phyloP scores from a whole-genome alignment of 352 stramenopile species.

The Globisporangium okanoganense region DNA sequence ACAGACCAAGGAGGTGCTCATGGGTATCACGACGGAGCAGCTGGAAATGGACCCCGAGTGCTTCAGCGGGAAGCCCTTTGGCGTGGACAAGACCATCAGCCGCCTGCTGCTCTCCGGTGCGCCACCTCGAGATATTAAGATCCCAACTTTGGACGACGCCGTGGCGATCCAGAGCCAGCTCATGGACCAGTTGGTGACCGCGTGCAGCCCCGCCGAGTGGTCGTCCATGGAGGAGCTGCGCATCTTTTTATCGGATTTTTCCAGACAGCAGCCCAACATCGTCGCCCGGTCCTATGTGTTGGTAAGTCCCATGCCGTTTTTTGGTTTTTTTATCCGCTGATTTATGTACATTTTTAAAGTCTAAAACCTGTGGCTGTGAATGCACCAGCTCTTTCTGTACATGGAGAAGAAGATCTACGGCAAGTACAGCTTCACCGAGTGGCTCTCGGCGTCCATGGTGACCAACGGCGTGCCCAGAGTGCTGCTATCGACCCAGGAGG shows the following conservation, averaged over 20 bases:
- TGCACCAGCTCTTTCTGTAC: conserved; percentile 70
- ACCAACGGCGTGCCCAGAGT: conserved; percentile 78
- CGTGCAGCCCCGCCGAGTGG: conserved; percentile 58
- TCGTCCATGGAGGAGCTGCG: conserved; percentile 79
- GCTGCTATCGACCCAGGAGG: conserved; percentile 81
- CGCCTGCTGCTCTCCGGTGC: conserved; percentile 63
- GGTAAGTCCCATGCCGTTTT: conserved; percentile 31
- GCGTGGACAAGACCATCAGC: conserved; percentile 75
- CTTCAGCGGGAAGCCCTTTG: conserved; percentile 63
- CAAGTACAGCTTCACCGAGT: conserved; percentile 83
- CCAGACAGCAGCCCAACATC: conserved; percentile 59
- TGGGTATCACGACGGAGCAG: conserved; percentile 42
- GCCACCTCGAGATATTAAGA: conserved; percentile 68
- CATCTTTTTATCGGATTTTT: conserved; percentile 76
- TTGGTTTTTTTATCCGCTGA: conserved; percentile 35
- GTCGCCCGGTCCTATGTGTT: conserved; percentile 77
- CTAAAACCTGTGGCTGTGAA: neutral
- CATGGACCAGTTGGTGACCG: conserved; percentile 47
- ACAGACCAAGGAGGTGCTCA: conserved; percentile 38
- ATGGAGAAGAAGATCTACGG: conserved; percentile 85
- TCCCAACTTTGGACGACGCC: conserved; percentile 48
- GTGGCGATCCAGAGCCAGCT: conserved; percentile 50
- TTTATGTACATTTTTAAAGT: conserved; percentile 8
- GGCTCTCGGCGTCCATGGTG: conserved; percentile 77
- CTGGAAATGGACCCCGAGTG: conserved; percentile 65